A percentile compares a stretch with the other conserved stretches of the same genome.
Conservation (phyloP, 805 yeast genomes). For the Barnettozyma populi region DNA sequence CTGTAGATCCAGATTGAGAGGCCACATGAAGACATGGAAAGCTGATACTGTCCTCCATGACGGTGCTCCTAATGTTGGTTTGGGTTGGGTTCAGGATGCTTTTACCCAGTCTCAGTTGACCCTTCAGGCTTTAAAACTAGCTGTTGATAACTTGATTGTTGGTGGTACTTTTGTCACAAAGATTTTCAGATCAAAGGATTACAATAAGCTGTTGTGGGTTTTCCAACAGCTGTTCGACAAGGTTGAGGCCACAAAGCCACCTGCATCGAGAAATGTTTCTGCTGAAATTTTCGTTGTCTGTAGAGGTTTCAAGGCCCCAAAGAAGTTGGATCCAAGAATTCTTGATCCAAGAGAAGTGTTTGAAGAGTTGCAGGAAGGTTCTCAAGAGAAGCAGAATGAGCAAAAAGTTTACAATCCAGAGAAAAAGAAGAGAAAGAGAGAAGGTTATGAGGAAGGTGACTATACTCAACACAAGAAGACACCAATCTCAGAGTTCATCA, state of each 20-base stretch:
- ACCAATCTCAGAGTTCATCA: slow-evolving; percentile 77
- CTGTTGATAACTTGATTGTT: slow-evolving; percentile 83
- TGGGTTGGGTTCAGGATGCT: slow-evolving; percentile 99
- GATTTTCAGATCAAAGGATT: slow-evolving; percentile 97
- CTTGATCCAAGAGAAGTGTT: slow-evolving; percentile 91
- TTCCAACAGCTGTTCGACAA: slow-evolving; percentile 92
- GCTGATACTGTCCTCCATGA: slow-evolving; percentile 97
- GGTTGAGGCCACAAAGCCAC: slow-evolving; percentile 98
- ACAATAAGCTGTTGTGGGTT: slow-evolving; percentile 95
- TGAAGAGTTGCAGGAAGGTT: slow-evolving; percentile 75
- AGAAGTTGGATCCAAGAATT: slow-evolving; percentile 86
- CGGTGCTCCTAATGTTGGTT: slow-evolving; percentile 99
- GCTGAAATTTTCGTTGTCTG: slow-evolving; percentile 99
- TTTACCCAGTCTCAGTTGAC: slow-evolving; percentile 96
- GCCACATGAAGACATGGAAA: slow-evolving; percentile 97
- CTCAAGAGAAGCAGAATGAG: slow-evolving; percentile 63
- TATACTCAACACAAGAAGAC: slow-evolving; percentile 62
- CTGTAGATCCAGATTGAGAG: slow-evolving; percentile 90
- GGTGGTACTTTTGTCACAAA: slow-evolving; percentile 97
- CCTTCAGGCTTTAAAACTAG: slow-evolving; percentile 86
- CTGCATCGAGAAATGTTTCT: slow-evolving; percentile 97
- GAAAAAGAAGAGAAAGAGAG: slow-evolving; percentile 81
- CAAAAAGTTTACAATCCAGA: slow-evolving; percentile 95
- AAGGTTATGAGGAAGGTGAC: slow-evolving; percentile 96
- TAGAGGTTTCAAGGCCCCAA: slow-evolving; percentile 93